phyloP scores from a whole-genome alignment of 306 rosid species.

The Citrullus amarus region DNA sequence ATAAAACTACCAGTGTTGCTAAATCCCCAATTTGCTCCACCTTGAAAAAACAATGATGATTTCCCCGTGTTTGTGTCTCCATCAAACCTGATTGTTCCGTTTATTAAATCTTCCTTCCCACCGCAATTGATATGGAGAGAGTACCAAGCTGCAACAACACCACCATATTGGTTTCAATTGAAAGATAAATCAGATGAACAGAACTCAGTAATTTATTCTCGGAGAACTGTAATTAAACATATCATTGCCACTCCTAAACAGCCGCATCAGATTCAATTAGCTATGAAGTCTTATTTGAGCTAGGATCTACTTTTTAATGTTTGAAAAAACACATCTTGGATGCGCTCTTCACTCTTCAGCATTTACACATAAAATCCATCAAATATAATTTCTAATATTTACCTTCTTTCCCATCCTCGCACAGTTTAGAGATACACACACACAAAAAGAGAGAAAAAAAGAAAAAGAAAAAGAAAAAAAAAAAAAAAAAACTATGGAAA shows the following conservation, averaged over 20 bases:
- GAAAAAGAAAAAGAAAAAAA: no score
- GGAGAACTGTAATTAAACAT: background rate
- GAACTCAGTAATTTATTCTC: background rate
- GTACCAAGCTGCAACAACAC: conserved; percentile 21
- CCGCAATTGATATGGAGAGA: conserved; percentile 57
- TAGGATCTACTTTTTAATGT: background rate
- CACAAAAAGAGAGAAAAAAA: no score
- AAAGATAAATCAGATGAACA: background rate
- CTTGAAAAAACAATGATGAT: conserved; percentile 13
- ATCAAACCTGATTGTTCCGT: conserved; percentile 20
- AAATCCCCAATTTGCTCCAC: conserved; percentile 30
- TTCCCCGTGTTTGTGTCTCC: conserved; percentile 21
- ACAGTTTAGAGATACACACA: no score
- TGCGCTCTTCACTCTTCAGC: background rate
- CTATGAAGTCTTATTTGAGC: background rate
- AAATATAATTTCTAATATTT: background rate
- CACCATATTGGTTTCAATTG: background rate
- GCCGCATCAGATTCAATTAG: background rate
- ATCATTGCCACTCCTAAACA: background rate
- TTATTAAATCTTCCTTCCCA: conserved; percentile 15
- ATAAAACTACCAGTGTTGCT: conserved; percentile 41
- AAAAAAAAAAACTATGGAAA: background rate
- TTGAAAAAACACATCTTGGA: background rate
- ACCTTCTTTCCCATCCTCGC: background rate
- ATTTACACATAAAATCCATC: background rate